phyloP scores from a whole-genome alignment of 2,329 filamentous ascomycete genomes.

The Aspergillus flavus region DNA sequence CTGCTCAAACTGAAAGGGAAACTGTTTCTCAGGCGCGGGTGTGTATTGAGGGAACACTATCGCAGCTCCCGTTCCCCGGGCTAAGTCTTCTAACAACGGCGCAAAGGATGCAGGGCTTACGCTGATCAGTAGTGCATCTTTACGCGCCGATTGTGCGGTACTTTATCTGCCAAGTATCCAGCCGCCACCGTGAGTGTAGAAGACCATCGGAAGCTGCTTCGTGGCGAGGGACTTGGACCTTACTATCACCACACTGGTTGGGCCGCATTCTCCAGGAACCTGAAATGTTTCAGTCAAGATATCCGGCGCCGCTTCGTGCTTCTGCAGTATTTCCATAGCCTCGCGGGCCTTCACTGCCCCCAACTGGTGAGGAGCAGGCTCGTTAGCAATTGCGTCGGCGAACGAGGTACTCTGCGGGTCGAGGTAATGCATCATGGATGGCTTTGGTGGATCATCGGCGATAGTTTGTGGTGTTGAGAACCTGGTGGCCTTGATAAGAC shows the following conservation, averaged over 20 bases:
- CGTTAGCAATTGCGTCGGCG: too few relatives aligned
- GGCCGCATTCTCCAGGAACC: too few relatives aligned
- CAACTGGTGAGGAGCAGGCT: too few relatives aligned
- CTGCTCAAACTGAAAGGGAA: constrained; percentile 15
- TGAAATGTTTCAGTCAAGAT: not conserved
- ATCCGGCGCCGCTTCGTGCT: not conserved
- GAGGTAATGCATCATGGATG: too few relatives aligned
- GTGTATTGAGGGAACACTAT: constrained; percentile 14
- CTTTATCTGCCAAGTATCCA: constrained; percentile 18
- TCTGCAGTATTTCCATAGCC: not conserved
- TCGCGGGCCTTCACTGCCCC: not conserved
- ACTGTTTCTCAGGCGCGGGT: constrained; percentile 13
- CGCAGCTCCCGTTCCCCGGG: constrained; percentile 6
- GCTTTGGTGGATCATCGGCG: too few relatives aligned
- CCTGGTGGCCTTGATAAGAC: too few relatives aligned
- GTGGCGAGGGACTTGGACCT: not conserved
- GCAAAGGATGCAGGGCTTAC: not conserved
- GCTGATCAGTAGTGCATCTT: too few relatives aligned
- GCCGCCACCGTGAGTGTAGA: constrained; percentile 18
- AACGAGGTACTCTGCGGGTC: too few relatives aligned
- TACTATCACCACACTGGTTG: not conserved
- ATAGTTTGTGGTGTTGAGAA: too few relatives aligned
- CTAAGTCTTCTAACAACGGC: constrained; percentile 14
- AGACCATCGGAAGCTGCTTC: constrained; percentile 8
- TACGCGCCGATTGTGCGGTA: not conserved